Evolutionary conservation across 176 grass and related monocot species (phyloP), one percentile per base, ranked within the genome.

Genomic region (Musa beccarii): DNA sequence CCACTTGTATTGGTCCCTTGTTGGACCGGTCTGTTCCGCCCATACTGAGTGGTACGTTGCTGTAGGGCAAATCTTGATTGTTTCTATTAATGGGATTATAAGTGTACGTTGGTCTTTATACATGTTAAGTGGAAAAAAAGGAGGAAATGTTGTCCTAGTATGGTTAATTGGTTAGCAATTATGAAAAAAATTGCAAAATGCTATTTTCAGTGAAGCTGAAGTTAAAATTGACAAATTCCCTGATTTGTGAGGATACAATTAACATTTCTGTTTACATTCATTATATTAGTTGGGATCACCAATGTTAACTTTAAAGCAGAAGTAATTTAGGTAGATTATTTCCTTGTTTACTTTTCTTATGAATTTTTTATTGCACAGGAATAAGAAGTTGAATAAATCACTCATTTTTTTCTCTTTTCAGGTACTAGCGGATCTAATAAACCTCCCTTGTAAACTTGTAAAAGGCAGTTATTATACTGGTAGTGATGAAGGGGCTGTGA

Each of bases 401-500:
- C 10, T 26, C 64, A 10, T 77, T 59, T 23, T 23, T 43, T 4
- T 4, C 34, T 4, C 15, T 10, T 64, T 72, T 53, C 82, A 98
- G 90, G 91, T 94, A 79, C 85, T 99, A 83, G 95, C 95, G 77
- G 95, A 99, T 78, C 74, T 75, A 72, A 83, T 99, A 82, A 89
- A 87, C 84, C 76, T 99, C 23, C 91, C 95, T 25, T 99, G 95
- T 81, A 99, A 99, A 73, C 88, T 99, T 85, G 88, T 99, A 10
- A 99, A 90, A 86, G 95, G 90, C 78, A 91, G 87, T 71, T 99
- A 82, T 78, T 87, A 94, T 76, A 91, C 95, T 11, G 95, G 95
- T 76, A 91, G 86, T 11, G 95, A 99, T 75, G 95, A 94, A 86
- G 95, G 95, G 69, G 95, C 90, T 79, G 85, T 99, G 79, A 99